Evolutionary conservation across 2,329 filamentous ascomycete genomes (phyloP).

Genomic region (Elsinoe australis): DNA sequence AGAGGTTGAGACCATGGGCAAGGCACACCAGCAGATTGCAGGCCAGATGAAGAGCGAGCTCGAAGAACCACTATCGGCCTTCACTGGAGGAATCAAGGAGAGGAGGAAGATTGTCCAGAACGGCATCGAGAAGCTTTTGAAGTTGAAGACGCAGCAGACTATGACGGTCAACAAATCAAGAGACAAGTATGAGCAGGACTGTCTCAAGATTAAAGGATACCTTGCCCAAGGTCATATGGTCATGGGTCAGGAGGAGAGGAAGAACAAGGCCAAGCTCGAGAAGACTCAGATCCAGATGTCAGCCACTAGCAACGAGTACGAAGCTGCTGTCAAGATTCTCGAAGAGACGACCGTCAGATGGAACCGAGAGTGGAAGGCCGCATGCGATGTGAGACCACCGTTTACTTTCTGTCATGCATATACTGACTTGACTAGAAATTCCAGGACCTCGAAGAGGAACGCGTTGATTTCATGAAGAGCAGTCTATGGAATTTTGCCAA

Average conservation of each 20-base stretch:
- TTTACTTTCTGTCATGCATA: neutral
- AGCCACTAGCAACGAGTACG: constrained; percentile 85
- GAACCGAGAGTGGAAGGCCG: constrained; percentile 98
- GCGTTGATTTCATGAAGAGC: constrained; percentile 93
- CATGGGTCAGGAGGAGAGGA: constrained; percentile 97
- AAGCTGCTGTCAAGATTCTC: constrained; percentile 81
- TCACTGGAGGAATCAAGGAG: constrained; percentile 93
- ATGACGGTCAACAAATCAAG: constrained; percentile 86
- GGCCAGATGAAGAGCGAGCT: constrained; percentile 92
- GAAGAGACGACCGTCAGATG: constrained; percentile 92
- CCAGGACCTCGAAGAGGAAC: constrained; percentile 95
- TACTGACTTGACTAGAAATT: constrained; percentile 60
- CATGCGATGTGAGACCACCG: constrained; percentile 54
- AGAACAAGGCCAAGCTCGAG: constrained; percentile 97
- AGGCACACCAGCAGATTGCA: constrained; percentile 84
- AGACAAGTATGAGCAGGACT: constrained; percentile 95
- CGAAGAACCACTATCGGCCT: constrained; percentile 86
- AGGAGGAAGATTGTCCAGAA: constrained; percentile 91
- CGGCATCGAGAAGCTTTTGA: constrained; percentile 88
- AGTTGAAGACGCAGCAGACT: constrained; percentile 88
- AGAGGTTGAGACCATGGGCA: constrained; percentile 88
- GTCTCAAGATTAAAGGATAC: constrained; percentile 96
- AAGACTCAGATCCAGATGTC: constrained; percentile 97
- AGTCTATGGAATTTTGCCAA: constrained; percentile 98
- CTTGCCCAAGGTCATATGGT: constrained; percentile 99